Percentiles rank a stretch among this genome's conserved stretches.
These are phyloP conservation scores for Tuber magnatum DNA, from an alignment of 495 filamentous ascomycete genomes.

Conservation along the genomic window DNA sequence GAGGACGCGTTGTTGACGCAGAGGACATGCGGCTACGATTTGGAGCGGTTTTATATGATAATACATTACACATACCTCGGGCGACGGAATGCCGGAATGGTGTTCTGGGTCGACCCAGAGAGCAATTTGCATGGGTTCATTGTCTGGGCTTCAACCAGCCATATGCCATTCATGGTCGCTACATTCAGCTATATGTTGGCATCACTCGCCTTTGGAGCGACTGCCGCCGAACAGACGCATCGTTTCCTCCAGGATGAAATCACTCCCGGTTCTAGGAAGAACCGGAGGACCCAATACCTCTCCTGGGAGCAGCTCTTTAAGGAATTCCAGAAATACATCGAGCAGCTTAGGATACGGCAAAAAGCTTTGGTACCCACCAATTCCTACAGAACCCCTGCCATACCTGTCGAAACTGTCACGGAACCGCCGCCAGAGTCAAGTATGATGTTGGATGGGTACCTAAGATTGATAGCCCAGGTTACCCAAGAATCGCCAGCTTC, in stretches of 20 bases:
- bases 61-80: constrained; percentile 86
- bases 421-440: constrained; percentile 79
- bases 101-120: constrained; percentile 83
- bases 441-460: constrained; percentile 87
- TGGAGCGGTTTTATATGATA: constrained; percentile 86
- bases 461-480: constrained; percentile 76
- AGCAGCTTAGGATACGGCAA: constrained; percentile 34
- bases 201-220: constrained; percentile 69
- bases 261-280: constrained; percentile 60
- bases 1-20: constrained; percentile 68
- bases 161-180: constrained; percentile 84
- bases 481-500: constrained; percentile 59
- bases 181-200: constrained; percentile 94
- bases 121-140: constrained; percentile 88
- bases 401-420: constrained; percentile 45
- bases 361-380: constrained; percentile 32
- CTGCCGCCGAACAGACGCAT: constrained; percentile 73
- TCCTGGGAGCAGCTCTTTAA: constrained; percentile 90
- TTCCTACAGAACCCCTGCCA: constrained; percentile 32
- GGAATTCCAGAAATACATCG: constrained; percentile 47
- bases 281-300: constrained; percentile 69
- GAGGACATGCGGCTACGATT: constrained; percentile 65
- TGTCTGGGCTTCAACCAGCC: constrained; percentile 85
- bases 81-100: constrained; percentile 69
- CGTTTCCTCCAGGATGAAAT: constrained; percentile 84